Evolutionary conservation across 768 basidiomycete genomes (phyloP).

Genomic region (Mycena floridula): DNA sequence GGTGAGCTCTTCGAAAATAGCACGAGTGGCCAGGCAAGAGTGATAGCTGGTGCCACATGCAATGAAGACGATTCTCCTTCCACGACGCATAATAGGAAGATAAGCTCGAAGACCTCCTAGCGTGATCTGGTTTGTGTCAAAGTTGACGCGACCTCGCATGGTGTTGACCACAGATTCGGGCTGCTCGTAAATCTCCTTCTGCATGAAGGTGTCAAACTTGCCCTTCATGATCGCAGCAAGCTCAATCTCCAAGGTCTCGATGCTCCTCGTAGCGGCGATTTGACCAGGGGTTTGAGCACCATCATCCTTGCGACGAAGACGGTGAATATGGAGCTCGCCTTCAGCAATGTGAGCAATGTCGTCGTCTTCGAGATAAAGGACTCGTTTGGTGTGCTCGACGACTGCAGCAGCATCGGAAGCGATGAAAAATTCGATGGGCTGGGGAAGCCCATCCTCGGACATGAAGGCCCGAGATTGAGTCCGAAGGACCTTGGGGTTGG

Average conservation of each 20-base stretch:
- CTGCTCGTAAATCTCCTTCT: slow-evolving; percentile 99
- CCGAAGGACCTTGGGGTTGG: slow-evolving; percentile 76
- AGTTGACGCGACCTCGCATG: slow-evolving; percentile 99
- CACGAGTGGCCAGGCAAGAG: slow-evolving; percentile 92
- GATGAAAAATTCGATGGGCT: slow-evolving; percentile 99
- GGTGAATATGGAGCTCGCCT: slow-evolving; percentile 98
- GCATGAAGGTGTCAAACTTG: slow-evolving; percentile 99
- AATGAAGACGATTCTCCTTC: slow-evolving; percentile 90
- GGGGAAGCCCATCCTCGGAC: slow-evolving; percentile 96
- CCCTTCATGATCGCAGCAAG: slow-evolving; percentile 99
- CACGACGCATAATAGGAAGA: slow-evolving; percentile 91
- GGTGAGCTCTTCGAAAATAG: slow-evolving; percentile 97
- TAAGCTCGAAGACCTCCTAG: slow-evolving; percentile 95
- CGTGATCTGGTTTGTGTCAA: slow-evolving; percentile 85
- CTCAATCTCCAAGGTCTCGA: slow-evolving; percentile 98
- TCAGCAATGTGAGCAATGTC: slow-evolving; percentile 97
- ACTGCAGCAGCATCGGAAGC: slow-evolving; percentile 96
- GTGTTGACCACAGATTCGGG: slow-evolving; percentile 99
- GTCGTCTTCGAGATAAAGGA: slow-evolving; percentile 97
- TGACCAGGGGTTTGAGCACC: slow-evolving; percentile 54
- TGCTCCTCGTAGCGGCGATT: slow-evolving; percentile 76
- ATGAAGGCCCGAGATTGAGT: slow-evolving; percentile 98
- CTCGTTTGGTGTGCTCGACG: slow-evolving; percentile 98
- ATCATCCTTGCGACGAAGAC: slow-evolving; percentile 85
- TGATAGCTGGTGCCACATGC: slow-evolving; percentile 99